Evolutionary conservation across 225 moss, liverwort and hornwort genomes (phyloP).

Genomic region (Asterella californica): DNA sequence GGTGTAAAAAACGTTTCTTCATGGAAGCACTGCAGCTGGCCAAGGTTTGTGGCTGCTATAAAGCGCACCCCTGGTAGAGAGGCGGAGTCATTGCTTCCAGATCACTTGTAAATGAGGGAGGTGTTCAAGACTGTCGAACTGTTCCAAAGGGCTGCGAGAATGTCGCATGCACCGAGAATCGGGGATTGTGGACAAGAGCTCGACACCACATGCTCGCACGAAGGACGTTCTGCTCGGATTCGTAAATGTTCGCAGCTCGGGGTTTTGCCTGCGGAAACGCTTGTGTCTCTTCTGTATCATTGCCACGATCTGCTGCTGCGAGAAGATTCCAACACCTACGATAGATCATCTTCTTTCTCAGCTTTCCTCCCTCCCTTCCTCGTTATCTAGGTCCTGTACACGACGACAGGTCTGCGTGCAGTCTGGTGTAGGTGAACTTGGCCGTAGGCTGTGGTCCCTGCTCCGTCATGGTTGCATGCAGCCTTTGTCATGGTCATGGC

Average conservation of each 20-base stretch:
- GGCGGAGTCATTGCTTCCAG: constrained; percentile 1
- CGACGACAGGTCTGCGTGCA: neutral
- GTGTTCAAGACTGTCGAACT: neutral
- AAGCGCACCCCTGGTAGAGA: neutral
- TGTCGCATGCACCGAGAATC: neutral
- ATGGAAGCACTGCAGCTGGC: neutral
- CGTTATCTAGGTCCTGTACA: neutral
- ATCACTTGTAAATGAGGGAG: constrained; percentile 3
- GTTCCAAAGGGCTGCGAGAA: neutral
- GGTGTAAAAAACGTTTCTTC: neutral
- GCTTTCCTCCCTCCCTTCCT: neutral
- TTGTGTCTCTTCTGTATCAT: neutral
- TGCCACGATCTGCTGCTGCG: neutral
- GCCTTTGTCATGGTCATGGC: neutral
- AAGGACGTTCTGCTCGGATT: constrained; percentile 1
- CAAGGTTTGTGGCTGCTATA: constrained; percentile 6
- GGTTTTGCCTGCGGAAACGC: neutral
- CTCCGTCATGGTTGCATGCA: neutral
- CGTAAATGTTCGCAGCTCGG: neutral
- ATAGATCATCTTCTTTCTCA: neutral
- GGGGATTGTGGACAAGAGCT: neutral
- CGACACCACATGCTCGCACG: neutral
- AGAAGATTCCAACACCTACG: neutral
- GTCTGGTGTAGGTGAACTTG: neutral
- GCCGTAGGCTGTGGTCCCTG: neutral